Base-by-base conservation (phyloP, 208 protist genomes). In the Leptomonas pyrrhocoris region DNA sequence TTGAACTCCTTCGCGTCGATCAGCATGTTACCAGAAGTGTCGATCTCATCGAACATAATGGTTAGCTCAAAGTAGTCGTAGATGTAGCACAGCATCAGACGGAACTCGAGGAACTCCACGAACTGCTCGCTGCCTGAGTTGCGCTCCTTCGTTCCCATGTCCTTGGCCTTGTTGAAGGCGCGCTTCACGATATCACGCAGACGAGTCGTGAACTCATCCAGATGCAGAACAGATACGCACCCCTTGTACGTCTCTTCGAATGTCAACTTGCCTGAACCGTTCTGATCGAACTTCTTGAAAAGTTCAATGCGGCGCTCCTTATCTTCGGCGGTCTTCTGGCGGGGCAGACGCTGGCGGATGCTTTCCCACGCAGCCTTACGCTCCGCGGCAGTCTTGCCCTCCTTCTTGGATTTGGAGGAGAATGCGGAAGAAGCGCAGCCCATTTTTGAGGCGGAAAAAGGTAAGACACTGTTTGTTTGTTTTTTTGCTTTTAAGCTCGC, bases 31-130 rank as follows among this genome's bases (percentile, higher is more conserved):
- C 88, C 86, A 30, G 83, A 87, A 40, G 81, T 85, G 74, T 93
- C 88, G 56, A 94, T 88, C 71, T 85, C 72, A 70, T 93, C 88
- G 72, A 96, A 92, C 81, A 96, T 93, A 30, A 91, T 69, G 8
- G 80, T 89, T 69, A 96, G 81, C 64, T 85, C 65, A 53, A 88
- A 85, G 73, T 76, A 83, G 77, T 85, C 72, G 74, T 84, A 82
- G 63, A 88, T 88, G 77, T 74, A 90, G 75, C 72, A 90, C 38
- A 95, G 78, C 63, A 95, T 80, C 55, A 93, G 71, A 67, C 87
- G 84, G 81, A 95, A 95, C 78, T 92, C 87, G 5, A 81, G 67
- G 63, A 86, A 85, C 66, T 88, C 79, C 38, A 93, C 85, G 21
- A 75, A 81, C 53, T 95, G 74, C 2, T 51, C 63, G 38, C 55